phyloP scores from a whole-genome alignment of 2,329 filamentous ascomycete genomes.

The Pestalotiopsis sp. region DNA sequence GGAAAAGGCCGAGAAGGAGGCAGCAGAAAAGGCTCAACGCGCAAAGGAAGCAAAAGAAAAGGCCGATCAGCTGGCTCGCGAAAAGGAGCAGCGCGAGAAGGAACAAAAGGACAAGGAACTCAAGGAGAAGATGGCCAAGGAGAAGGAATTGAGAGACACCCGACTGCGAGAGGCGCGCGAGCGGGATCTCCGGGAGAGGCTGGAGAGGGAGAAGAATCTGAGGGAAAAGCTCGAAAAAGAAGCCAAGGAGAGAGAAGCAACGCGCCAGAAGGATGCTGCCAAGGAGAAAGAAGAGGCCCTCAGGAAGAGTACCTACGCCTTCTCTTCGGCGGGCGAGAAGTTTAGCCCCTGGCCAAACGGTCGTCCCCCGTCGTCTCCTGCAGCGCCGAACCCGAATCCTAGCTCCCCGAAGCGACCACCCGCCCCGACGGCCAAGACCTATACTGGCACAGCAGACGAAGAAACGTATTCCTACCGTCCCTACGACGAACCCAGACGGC shows the following conservation, averaged over 20 bases:
- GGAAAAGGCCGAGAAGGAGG: constrained; percentile 34
- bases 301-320: constrained; percentile 62
- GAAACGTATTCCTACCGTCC: constrained; percentile 75
- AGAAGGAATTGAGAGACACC: constrained; percentile 35
- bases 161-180: constrained; percentile 33
- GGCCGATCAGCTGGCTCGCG: constrained; percentile 39
- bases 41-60: constrained; percentile 38
- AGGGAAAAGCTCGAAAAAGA: constrained; percentile 49
- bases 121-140: constrained; percentile 40
- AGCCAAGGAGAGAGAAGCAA: constrained; percentile 42
- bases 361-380: constrained; percentile 46
- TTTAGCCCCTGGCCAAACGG: constrained; percentile 72
- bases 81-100: constrained; percentile 33
- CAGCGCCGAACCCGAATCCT: constrained; percentile 28
- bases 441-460: constrained; percentile 60
- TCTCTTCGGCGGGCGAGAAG: constrained; percentile 68
- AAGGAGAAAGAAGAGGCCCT: constrained; percentile 27
- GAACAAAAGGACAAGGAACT: constrained; percentile 34
- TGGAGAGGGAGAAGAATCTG: constrained; percentile 45
- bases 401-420: constrained; percentile 28
- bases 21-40: constrained; percentile 33
- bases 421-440: constrained; percentile 55
- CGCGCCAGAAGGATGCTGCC: constrained; percentile 31
- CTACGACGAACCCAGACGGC: constrained; percentile 70
- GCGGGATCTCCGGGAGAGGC: constrained; percentile 31